Base-by-base conservation (phyloP, 1,284 basidiomycete species). In the Ustilago vetiveriae region DNA sequence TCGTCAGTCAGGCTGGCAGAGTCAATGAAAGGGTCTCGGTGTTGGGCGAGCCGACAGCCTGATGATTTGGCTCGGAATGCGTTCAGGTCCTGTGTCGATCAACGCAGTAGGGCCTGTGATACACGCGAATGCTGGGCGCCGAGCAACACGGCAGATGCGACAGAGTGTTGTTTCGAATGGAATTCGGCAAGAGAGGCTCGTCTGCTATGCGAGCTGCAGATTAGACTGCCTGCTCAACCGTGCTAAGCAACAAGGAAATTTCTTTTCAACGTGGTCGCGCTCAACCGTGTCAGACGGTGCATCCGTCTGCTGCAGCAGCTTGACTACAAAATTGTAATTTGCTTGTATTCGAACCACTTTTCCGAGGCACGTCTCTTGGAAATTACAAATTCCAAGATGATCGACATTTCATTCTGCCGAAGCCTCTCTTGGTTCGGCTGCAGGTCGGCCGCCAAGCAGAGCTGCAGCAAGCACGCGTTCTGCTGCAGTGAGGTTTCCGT, bases 141-240 rank as follows among this genome's bases (percentile, higher is more conserved):
- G 44, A 59, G 37, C 17, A 33, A 19, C 46, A 21, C 33, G 23
- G 32, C 22, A 27, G 27, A n/a, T 29, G 26, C 4, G 5, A 8
- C 4, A 7, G 11, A 19, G n/a, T 30, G n/a, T 16, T 29, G 16
- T 19, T 42, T n/a, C 27, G 27, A 29, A 29, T 6, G 13, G 27
- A 13, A 6, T 29, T 42, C 19, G 21, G 6, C 11, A 24, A 14
- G 14, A 45, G n/a, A 17, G 6, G 6, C 35, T 51, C 59, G 43
- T 30, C 46, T 55, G 38, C 45, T 54, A 62, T 46, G 58, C 52
- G 58, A 62, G 43, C 45, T 56, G 59, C 59, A 63, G 59, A 42
- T 32, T 56, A 56, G 52, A 63, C 45, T 26, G 22, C 42, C 52
- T 26, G 27, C 22, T 51, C 59, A 63, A 63, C 55, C 23, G 21